Conservation (phyloP, 2,329 filamentous ascomycete species). For the Ophiostoma tasmaniense region DNA sequence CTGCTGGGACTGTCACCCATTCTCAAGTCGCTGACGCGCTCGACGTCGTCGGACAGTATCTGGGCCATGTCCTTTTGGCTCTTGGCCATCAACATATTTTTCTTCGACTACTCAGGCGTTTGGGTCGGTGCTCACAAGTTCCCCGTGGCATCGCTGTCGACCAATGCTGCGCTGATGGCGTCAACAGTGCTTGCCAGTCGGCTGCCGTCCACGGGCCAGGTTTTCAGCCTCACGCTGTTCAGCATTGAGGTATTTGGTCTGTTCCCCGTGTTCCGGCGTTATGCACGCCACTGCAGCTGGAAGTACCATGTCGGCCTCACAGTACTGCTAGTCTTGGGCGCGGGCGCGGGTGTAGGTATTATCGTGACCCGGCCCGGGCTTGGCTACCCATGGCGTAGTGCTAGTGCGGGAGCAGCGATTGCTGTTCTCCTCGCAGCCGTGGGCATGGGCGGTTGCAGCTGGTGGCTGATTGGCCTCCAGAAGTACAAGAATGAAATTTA, state of each 20-base stretch:
- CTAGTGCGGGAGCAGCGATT: constrained; percentile 63
- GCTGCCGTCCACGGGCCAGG: constrained; percentile 80
- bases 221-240: constrained; percentile 92
- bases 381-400: constrained; percentile 44
- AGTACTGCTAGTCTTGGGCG: constrained; percentile 64
- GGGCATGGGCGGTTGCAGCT: constrained; percentile 87
- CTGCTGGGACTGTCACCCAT: constrained; percentile 89
- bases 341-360: constrained; percentile 67
- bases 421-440: constrained; percentile 66
- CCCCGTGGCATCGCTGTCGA: constrained; percentile 65
- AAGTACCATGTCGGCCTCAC: constrained; percentile 72
- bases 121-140: constrained; percentile 50
- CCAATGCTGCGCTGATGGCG: constrained; percentile 94
- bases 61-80: constrained; percentile 96
- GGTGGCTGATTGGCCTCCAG: constrained; percentile 95
- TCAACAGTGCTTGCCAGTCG: constrained; percentile 88
- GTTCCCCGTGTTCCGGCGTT: constrained; percentile 93
- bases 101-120: constrained; percentile 82
- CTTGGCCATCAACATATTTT: constrained; percentile 91
- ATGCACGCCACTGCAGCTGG: constrained; percentile 75
- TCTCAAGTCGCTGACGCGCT: constrained; percentile 88
- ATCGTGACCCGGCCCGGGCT: constrained; percentile 42
- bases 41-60: constrained; percentile 88
- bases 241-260: constrained; percentile 95
- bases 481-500: constrained; percentile 99